Conservation (phyloP, 2,329 filamentous ascomycete genomes). For the Aspergillus pseudoterreus region DNA sequence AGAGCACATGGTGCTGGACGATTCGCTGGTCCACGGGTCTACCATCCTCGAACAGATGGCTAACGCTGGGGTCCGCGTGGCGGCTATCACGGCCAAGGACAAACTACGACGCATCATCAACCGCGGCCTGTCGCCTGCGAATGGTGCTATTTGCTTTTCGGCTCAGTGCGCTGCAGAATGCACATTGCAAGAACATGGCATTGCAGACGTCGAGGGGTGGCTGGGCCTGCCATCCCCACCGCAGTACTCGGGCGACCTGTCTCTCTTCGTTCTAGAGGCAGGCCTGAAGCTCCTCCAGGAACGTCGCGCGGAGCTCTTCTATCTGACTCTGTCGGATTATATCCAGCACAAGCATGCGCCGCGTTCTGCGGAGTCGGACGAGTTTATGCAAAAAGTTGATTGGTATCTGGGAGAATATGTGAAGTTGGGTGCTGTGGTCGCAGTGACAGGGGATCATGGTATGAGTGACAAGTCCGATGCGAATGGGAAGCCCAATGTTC, state of each 20-base stretch:
- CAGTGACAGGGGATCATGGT: constrained; percentile 43
- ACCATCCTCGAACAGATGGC: constrained; percentile 42
- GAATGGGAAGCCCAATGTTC: constrained; percentile 34
- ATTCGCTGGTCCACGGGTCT: constrained; percentile 38
- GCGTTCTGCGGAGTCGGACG: constrained; percentile 31
- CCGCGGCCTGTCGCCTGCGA: constrained; percentile 27
- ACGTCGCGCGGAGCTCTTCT: constrained; percentile 37
- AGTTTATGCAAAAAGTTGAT: constrained; percentile 23
- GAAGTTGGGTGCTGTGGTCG: constrained; percentile 35
- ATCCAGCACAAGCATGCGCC: constrained; percentile 45
- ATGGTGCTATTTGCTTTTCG: constrained; percentile 39
- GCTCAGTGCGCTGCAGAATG: constrained; percentile 29
- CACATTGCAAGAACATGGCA: constrained; percentile 33
- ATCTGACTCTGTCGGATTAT: constrained; percentile 45
- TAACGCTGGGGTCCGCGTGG: constrained; percentile 37
- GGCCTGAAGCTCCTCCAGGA: constrained; percentile 43
- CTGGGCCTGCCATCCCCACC: constrained; percentile 33
- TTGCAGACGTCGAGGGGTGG: constrained; percentile 35
- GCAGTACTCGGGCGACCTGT: constrained; percentile 45
- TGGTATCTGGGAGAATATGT: constrained; percentile 29
- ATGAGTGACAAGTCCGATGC: constrained; percentile 40
- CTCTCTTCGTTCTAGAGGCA: constrained; percentile 43
- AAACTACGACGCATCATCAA: constrained; percentile 42
- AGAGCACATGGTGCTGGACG: constrained; percentile 42
- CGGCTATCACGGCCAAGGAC: constrained; percentile 45